Percentiles rank a stretch among this genome's conserved stretches.
These are phyloP conservation scores for Yueomyces sp. DNA, from an alignment of 1,139 yeast genomes.

Conservation along the genomic window DNA sequence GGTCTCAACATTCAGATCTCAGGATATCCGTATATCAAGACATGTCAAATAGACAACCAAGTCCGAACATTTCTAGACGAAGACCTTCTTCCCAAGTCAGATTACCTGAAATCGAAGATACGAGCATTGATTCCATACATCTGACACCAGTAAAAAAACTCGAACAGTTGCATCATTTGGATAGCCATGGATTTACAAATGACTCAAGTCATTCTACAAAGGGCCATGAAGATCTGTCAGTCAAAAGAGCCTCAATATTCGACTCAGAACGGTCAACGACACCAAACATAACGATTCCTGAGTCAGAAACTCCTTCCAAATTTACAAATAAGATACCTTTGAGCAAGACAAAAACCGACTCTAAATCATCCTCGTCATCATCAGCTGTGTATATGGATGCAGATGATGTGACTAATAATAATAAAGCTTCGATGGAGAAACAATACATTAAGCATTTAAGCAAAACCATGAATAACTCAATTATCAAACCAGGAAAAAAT, in stretches of 20 bases:
- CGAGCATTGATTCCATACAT: too few relatives aligned
- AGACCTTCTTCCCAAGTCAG: background rate
- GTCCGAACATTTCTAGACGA: background rate
- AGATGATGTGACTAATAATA: background rate
- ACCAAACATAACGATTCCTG: background rate
- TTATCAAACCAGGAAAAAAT: background rate
- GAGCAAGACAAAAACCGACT: background rate
- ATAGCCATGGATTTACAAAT: background rate
- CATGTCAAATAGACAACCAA: background rate
- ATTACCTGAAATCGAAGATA: background rate
- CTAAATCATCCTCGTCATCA: background rate
- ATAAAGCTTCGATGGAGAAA: background rate
- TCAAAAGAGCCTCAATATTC: slow-evolving; percentile 1
- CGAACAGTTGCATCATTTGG: background rate
- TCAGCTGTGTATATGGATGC: background rate
- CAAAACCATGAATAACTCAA: background rate
- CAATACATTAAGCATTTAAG: background rate
- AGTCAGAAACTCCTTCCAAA: too few relatives aligned
- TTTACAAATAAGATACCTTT: background rate
- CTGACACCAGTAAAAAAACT: too few relatives aligned
- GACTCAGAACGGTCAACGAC: slow-evolving; percentile 7
- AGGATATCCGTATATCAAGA: background rate
- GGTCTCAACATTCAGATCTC: too few relatives aligned
- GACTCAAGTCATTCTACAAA: background rate
- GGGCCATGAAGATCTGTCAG: background rate